Evolutionary conservation across 2,329 filamentous ascomycete species (phyloP).

Genomic region (Fusarium palustre): DNA sequence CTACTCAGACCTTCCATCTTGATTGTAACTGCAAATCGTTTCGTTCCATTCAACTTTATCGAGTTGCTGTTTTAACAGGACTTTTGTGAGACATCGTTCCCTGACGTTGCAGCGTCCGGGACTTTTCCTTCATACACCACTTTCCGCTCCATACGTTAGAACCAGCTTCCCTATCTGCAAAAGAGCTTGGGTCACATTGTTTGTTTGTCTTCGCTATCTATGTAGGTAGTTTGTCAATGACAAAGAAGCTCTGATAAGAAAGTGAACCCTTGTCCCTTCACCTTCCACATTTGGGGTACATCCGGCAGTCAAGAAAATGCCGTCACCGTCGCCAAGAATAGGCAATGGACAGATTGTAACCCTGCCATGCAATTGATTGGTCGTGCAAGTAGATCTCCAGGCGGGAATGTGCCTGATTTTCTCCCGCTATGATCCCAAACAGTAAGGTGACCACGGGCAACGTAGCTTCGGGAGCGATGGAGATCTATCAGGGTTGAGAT

Average conservation of each 20-base stretch:
- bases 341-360: constrained; percentile 13
- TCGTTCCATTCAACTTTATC: neutral
- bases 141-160: no score
- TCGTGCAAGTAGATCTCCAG: neutral
- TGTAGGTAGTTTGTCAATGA: neutral
- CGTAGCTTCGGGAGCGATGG: neutral
- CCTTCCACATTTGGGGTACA: constrained; percentile 29
- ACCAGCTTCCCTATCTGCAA: neutral
- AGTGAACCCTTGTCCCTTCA: neutral
- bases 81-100: constrained; percentile 18
- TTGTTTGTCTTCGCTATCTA: neutral
- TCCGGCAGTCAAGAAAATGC: constrained; percentile 6
- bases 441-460: neutral
- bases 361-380: constrained; percentile 8
- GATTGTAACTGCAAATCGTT: constrained; percentile 3
- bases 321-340: constrained; percentile 30
- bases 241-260: neutral
- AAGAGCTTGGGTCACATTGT: neutral
- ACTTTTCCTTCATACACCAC: neutral
- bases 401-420: neutral
- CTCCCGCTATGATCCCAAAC: neutral
- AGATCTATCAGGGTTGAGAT: neutral
- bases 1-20: neutral
- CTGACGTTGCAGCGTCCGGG: neutral
- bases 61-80: neutral